Base-by-base conservation (phyloP, 495 filamentous ascomycete species). In the Entonaema liquescens region DNA sequence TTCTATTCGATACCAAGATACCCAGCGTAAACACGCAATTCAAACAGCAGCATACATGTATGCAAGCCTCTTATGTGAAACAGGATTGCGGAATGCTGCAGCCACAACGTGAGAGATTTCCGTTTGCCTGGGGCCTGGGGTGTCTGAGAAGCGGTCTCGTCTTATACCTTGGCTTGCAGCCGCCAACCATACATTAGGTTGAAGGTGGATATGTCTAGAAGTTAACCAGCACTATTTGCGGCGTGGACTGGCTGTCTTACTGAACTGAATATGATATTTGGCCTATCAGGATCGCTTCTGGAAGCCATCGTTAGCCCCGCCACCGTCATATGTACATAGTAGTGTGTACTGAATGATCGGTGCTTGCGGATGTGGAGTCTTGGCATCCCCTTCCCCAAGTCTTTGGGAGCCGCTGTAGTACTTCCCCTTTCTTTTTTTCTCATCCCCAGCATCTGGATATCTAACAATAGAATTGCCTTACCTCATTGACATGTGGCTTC, bases 401-500 rank as follows among this genome's bases (percentile, higher is more conserved):
- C 35, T 40, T 52, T 57, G 31, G 36, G 38, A 21, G n/a, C n/a
- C n/a, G n/a, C 31, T 29, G 33, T 44, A 19, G 49, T 54, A n/a
- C n/a, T 21, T 40, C n/a, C 47, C 49, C 33, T 55, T 59, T 44
- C 49, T 55, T 31, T 55, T 29, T 52, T 26, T 17, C n/a, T 33
- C 40, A 49, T 57, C 57, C n/a, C 25, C 54, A 15, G 11, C 11
- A n/a, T 55, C 52, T 40, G 6, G 19, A 15, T n/a, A 36, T 42
- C 35, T 47, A 70, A 70, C 28, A 47, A 55, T 60, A 55, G 42
- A 40, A 50, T 59, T 59, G n/a, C 38, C 12, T 23, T 58, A 33
- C 35, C 6, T 59, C 40, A n/a, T 61, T 33, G 68, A 71, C 68
- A 71, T 67, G 68, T 71, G 68, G 68, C 68, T 44, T 62, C 68